A percentile compares a stretch with the other conserved stretches of the same genome.
Evolutionary conservation across 2,329 filamentous ascomycete genomes (phyloP).

Genomic region (Rhinocladiella similis): DNA sequence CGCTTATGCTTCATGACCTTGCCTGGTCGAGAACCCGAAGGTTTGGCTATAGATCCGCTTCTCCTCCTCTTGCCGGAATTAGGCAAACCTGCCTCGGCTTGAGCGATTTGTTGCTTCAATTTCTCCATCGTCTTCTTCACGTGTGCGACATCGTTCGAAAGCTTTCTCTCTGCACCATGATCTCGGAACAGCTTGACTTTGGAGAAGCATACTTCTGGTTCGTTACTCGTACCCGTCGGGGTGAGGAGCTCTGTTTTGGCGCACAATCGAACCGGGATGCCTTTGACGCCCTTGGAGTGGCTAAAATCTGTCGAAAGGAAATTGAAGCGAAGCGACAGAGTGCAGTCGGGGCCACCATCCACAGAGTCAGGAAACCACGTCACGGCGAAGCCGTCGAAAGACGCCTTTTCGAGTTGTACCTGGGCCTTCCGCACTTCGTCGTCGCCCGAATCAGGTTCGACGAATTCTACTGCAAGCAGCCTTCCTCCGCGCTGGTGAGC

Average conservation of each 20-base stretch:
- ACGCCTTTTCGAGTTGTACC: slow-evolving; percentile 71
- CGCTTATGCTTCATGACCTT: slow-evolving; percentile 89
- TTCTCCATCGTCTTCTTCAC: slow-evolving; percentile 98
- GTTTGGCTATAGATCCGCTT: slow-evolving; percentile 51
- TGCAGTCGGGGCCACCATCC: slow-evolving; percentile 71
- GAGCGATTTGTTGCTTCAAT: slow-evolving; percentile 86
- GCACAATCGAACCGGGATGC: slow-evolving; percentile 89
- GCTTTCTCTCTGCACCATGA: slow-evolving; percentile 90
- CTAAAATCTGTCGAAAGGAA: slow-evolving; percentile 98
- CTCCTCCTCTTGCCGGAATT: slow-evolving; percentile 63
- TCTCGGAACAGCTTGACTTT: slow-evolving; percentile 97
- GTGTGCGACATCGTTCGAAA: slow-evolving; percentile 91
- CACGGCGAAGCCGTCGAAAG: slow-evolving; percentile 92
- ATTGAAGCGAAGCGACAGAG: slow-evolving; percentile 91
- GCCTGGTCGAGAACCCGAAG: slow-evolving; percentile 59
- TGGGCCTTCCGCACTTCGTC: slow-evolving; percentile 60
- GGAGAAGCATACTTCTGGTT: slow-evolving; percentile 82
- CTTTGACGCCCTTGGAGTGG: slow-evolving; percentile 97
- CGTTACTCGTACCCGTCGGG: slow-evolving; percentile 35
- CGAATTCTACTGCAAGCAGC: slow-evolving; percentile 91
- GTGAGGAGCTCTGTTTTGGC: slow-evolving; percentile 77
- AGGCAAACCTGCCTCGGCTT: slow-evolving; percentile 63
- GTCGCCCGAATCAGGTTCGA: slow-evolving; percentile 63
- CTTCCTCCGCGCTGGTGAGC: slow-evolving; percentile 91
- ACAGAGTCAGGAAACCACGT: slow-evolving; percentile 73